These are phyloP conservation scores for Chytriomyces sp. DNA, from an alignment of 192 early-diverging fungal genomes.

Conservation along the genomic window DNA sequence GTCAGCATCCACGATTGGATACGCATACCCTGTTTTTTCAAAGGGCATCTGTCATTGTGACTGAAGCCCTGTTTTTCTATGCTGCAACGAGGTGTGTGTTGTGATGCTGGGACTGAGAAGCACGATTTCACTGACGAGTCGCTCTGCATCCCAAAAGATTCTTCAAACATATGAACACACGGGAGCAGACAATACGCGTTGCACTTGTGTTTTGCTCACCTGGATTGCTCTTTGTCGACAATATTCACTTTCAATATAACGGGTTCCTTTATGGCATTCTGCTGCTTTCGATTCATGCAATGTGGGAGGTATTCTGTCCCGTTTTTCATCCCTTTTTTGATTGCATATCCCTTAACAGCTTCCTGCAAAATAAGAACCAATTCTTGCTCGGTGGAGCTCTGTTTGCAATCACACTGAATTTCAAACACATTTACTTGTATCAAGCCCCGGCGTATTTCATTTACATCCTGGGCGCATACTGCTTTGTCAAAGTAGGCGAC, in stretches of 20 bases:
- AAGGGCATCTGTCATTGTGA: slow-evolving; percentile 77
- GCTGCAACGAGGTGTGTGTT: slow-evolving; percentile 61
- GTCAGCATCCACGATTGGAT: too few relatives aligned
- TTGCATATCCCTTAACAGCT: not conserved
- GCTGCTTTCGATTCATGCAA: slow-evolving; percentile 75
- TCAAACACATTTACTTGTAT: slow-evolving; percentile 95
- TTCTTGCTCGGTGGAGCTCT: slow-evolving; percentile 69
- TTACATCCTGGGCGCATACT: slow-evolving; percentile 80
- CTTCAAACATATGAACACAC: not conserved
- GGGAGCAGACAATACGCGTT: slow-evolving; percentile 9
- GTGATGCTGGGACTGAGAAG: not conserved
- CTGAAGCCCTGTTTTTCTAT: slow-evolving; percentile 78
- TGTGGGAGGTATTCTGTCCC: slow-evolving; percentile 58
- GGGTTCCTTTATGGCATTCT: slow-evolving; percentile 84
- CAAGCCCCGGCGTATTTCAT: slow-evolving; percentile 91
- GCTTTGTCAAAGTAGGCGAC: slow-evolving; percentile 52
- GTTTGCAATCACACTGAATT: slow-evolving; percentile 91
- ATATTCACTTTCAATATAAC: slow-evolving; percentile 99
- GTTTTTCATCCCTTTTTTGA: not conserved
- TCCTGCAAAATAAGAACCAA: slow-evolving; percentile 46
- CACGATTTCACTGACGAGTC: too few relatives aligned
- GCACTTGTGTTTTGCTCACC: slow-evolving; percentile 51
- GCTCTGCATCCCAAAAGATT: not conserved
- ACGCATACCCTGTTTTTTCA: slow-evolving; percentile 81
- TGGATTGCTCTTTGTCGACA: slow-evolving; percentile 80